Conservation (phyloP, 371 early-diverging fungal species). For the Apophysomyces elegans region DNA sequence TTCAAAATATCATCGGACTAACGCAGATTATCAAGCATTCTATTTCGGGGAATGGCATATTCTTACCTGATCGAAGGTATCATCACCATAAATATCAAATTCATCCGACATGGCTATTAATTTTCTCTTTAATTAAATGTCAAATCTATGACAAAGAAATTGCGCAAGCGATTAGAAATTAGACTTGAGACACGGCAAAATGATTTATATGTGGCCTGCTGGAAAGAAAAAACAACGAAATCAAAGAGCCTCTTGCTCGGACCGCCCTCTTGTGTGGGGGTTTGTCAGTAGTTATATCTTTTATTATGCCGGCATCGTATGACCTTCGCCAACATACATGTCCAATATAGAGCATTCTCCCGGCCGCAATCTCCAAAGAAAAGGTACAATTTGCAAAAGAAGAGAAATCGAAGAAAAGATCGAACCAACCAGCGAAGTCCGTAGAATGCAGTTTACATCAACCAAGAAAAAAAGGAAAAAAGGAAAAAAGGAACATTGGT, state of each 20-base stretch:
- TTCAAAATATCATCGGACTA: conserved; percentile 45
- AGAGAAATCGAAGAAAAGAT: neutral
- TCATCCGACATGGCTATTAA: conserved; percentile 33
- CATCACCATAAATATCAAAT: conserved; percentile 55
- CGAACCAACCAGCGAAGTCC: neutral
- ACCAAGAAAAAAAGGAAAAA: neutral
- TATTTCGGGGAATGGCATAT: neutral
- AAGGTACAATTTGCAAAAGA: conserved; percentile 6
- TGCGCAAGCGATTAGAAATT: conserved; percentile 9
- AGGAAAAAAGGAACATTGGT: neutral
- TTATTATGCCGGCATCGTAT: conserved; percentile 8
- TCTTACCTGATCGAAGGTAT: conserved; percentile 44
- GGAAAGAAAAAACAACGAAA: conserved; percentile 3
- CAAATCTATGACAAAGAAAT: conserved; percentile 11
- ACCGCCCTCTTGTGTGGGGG: conserved; percentile 12
- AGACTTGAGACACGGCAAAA: conserved; percentile 1
- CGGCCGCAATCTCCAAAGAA: conserved; percentile 1
- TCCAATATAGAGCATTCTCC: conserved; percentile 9
- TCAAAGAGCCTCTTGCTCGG: conserved; percentile 8
- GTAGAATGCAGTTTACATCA: conserved; percentile 7
- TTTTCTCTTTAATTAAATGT: conserved; percentile 8
- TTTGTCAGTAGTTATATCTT: neutral
- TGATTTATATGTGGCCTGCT: conserved; percentile 5
- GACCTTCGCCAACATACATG: conserved; percentile 7
- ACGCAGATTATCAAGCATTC: neutral